Evolutionary conservation across 345 rosid species (phyloP).

Genomic region (sweet orange (Citrus sinensis)): DNA sequence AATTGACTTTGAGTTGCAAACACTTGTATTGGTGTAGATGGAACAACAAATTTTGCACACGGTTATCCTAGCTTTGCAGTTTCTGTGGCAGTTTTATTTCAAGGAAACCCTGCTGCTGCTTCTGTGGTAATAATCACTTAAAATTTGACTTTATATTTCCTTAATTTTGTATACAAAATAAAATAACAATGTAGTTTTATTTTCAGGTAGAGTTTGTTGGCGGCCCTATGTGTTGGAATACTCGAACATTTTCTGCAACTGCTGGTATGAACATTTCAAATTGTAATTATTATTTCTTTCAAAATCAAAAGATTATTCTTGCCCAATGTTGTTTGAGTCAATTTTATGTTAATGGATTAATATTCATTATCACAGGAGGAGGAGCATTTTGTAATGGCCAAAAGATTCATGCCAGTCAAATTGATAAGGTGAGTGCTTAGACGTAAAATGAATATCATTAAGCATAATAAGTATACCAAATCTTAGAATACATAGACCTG

Average conservation of each 20-base stretch:
- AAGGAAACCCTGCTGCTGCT: constrained; percentile 83
- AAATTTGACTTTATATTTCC: not conserved
- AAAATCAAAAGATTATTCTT: not conserved
- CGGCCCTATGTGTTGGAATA: constrained; percentile 96
- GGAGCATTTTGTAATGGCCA: constrained; percentile 95
- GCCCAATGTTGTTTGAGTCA: not conserved
- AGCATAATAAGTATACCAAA: not conserved
- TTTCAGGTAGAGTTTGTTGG: constrained; percentile 93
- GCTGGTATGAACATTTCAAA: constrained; percentile 47
- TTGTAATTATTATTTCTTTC: not conserved
- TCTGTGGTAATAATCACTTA: constrained; percentile 61
- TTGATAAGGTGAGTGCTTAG: constrained; percentile 51
- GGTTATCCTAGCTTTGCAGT: constrained; percentile 98
- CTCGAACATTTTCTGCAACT: constrained; percentile 79
- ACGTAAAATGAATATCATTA: not conserved
- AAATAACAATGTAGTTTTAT: constrained; percentile 6
- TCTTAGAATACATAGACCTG: not conserved
- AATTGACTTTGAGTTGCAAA: not conserved
- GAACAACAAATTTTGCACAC: constrained; percentile 96
- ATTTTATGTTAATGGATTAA: constrained; percentile 9
- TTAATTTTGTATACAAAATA: constrained; percentile 8
- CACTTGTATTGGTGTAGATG: constrained; percentile 47
- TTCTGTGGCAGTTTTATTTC: constrained; percentile 85
- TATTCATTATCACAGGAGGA: constrained; percentile 53
- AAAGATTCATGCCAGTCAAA: constrained; percentile 67